Evolutionary conservation across 2,329 filamentous ascomycete genomes (phyloP).

Genomic region (Cercospora sp.): DNA sequence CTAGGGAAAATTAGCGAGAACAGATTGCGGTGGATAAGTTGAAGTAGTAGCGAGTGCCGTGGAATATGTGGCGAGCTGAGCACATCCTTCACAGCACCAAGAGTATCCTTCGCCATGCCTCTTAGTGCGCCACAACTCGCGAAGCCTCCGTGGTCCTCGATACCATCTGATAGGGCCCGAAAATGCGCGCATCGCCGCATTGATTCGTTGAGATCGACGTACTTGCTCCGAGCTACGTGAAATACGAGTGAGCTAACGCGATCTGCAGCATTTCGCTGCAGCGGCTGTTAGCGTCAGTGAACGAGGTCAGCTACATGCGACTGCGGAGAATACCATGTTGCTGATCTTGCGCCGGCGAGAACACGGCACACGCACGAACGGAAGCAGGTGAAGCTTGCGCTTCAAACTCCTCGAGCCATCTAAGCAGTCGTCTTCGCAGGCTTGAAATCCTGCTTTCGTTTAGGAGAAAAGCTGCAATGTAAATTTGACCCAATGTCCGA

Average conservation of each 20-base stretch:
- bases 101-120: neutral
- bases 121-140: neutral
- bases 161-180: constrained; percentile 1
- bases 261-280: neutral
- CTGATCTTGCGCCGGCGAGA: neutral
- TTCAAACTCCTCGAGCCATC: neutral
- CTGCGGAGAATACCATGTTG: constrained; percentile 2
- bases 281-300: neutral
- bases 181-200: neutral
- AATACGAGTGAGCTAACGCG: neutral
- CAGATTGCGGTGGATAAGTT: neutral
- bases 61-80: neutral
- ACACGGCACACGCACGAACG: neutral
- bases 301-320: neutral
- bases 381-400: neutral
- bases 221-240: neutral
- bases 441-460: neutral
- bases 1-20: neutral
- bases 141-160: neutral
- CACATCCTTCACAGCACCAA: neutral
- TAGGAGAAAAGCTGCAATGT: neutral
- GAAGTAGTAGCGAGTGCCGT: neutral
- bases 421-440: neutral
- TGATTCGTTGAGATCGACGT: neutral
- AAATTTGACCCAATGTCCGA: neutral